A percentile compares a stretch with the other conserved stretches of the same genome.
Evolutionary conservation across 306 rosid genomes (phyloP).

Genomic region (Quercus suber): DNA sequence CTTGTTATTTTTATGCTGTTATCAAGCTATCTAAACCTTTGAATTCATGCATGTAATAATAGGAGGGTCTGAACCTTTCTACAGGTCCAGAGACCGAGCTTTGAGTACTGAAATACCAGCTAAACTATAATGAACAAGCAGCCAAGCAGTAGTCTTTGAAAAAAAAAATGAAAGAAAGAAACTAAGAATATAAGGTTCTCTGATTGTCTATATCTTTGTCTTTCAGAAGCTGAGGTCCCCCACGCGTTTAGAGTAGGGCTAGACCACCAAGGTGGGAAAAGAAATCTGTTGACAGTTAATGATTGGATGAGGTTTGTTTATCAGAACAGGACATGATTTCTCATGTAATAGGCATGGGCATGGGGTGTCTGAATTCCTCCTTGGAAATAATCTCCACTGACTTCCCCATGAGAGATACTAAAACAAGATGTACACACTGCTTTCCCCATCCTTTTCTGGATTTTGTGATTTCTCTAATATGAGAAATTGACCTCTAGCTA

Average conservation of each 20-base stretch:
- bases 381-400: neutral
- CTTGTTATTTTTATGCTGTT: neutral
- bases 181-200: too few relatives aligned
- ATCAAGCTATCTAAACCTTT: neutral
- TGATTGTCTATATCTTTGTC: too few relatives aligned
- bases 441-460: neutral
- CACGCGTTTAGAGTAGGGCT: too few relatives aligned
- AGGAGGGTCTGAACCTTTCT: neutral
- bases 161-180: accelerated
- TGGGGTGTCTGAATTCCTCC: neutral
- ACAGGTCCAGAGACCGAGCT: neutral
- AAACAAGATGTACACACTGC: neutral
- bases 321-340: neutral
- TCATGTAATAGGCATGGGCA: neutral
- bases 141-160: too few relatives aligned
- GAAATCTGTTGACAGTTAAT: too few relatives aligned
- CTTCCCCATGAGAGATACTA: neutral
- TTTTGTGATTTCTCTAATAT: neutral
- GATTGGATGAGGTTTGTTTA: too few relatives aligned
- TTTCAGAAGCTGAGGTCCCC: too few relatives aligned
- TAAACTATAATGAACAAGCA: neutral
- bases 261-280: too few relatives aligned
- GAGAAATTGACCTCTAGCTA: neutral
- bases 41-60: neutral
- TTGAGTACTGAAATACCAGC: too few relatives aligned